A percentile compares a stretch with the other conserved stretches of the same genome.
phyloP scores from a whole-genome alignment of 1,139 yeast genomes.

The Kurtzmaniella quercitrusa region DNA sequence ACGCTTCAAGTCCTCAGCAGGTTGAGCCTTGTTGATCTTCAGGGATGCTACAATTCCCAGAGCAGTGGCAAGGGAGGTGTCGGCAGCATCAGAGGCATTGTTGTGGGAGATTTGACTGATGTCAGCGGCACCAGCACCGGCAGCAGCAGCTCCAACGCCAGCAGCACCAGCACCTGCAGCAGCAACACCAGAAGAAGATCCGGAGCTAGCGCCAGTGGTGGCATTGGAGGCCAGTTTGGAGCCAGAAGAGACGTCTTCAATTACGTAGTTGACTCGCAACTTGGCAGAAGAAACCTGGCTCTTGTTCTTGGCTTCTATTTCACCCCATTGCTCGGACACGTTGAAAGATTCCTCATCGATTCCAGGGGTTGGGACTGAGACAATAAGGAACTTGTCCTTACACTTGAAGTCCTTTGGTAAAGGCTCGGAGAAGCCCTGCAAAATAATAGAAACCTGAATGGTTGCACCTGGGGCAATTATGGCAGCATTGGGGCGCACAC shows the following conservation, averaged over 20 bases:
- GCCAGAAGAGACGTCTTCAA: conserved; percentile 12
- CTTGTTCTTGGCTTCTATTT: conserved; percentile 61
- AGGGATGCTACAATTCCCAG: conserved; percentile 14
- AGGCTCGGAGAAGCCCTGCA: conserved; percentile 77
- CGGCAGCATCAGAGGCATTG: conserved; percentile 11
- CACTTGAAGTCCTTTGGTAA: conserved; percentile 72
- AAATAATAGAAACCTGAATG: conserved; percentile 72
- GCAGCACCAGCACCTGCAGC: conserved; percentile 6
- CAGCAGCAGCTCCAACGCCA: conserved; percentile 8
- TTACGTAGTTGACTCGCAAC: conserved; percentile 68
- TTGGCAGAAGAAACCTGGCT: conserved; percentile 63
- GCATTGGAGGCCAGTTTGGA: conserved; percentile 6
- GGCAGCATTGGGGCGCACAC: conserved; percentile 95
- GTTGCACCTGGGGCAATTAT: conserved; percentile 71
- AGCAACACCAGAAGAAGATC: neutral
- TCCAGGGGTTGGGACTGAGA: conserved; percentile 73
- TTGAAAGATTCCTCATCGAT: conserved; percentile 46
- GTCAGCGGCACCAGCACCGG: conserved; percentile 1
- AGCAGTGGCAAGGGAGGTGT: conserved; percentile 14
- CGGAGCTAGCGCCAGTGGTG: neutral
- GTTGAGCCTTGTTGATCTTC: conserved; percentile 11
- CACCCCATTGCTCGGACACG: conserved; percentile 71
- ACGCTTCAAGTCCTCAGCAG: conserved; percentile 15
- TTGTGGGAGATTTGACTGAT: conserved; percentile 9
- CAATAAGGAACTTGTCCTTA: conserved; percentile 88